Conservation (phyloP, 2,329 filamentous ascomycete species). For the Hirsutella minnesotensis region DNA sequence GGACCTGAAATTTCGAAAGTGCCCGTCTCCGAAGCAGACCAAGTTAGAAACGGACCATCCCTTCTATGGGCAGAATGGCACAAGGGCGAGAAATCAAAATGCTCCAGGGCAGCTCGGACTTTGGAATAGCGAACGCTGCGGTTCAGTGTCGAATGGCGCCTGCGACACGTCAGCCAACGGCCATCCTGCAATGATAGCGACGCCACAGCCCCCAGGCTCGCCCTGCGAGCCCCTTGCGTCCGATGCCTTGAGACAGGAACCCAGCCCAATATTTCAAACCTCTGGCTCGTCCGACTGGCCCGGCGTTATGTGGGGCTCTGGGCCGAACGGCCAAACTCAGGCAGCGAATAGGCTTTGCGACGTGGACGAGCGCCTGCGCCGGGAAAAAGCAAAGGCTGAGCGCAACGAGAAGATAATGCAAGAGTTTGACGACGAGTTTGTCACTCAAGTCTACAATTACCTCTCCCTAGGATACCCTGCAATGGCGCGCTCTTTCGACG, state of each 20-base stretch:
- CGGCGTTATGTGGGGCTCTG: conserved; percentile 8
- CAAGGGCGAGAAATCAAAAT: conserved; percentile 39
- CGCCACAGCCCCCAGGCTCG: conserved; percentile 30
- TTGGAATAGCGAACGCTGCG: conserved; percentile 64
- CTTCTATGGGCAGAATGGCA: conserved; percentile 33
- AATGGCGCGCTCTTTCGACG: conserved; percentile 70
- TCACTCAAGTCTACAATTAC: conserved; percentile 97
- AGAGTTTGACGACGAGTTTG: conserved; percentile 74
- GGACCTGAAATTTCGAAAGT: conserved; percentile 71
- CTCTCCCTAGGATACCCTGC: conserved; percentile 85
- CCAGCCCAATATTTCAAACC: conserved; percentile 16
- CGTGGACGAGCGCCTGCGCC: conserved; percentile 37
- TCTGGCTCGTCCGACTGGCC: conserved; percentile 9
- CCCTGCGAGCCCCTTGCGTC: conserved; percentile 28
- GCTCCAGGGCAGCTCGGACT: conserved; percentile 51
- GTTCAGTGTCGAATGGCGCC: conserved; percentile 21
- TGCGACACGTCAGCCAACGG: conserved; percentile 29
- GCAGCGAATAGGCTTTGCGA: conserved; percentile 15
- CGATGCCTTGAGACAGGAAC: conserved; percentile 27
- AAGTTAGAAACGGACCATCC: conserved; percentile 70
- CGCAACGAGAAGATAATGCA: conserved; percentile 39
- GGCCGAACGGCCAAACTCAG: too few relatives aligned
- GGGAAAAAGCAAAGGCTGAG: conserved; percentile 38
- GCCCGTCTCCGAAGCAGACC: conserved; percentile 71
- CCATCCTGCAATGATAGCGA: conserved; percentile 38